Base-by-base conservation (phyloP, 768 basidiomycete genomes). In the Lepiota brunneoincarnata region DNA sequence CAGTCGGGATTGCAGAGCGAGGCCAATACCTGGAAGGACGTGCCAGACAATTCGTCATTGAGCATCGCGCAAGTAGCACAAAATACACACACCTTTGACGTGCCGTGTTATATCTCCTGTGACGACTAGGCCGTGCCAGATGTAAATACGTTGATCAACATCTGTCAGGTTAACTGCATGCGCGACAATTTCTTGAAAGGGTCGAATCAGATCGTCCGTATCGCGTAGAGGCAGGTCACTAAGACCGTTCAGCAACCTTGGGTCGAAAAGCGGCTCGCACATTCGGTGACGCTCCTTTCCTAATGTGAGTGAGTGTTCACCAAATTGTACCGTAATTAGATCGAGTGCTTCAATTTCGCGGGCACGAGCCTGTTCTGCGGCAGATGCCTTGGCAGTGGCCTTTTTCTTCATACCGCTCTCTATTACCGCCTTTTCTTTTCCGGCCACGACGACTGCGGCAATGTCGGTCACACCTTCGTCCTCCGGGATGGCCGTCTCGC, bases 391-490 rank as follows among this genome's bases (percentile, higher is more conserved):
- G 26, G 81, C 83, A 6, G 76, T 85, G 21, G 81, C 79, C 59
- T 86, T 86, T 65, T 87, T 89, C 72, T 89, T 91, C 73, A 86
- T 87, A 17, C 84, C 87, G 57, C 82, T 84, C 67, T 93, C 91
- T 56, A 95, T 93, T 31, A 94, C 82, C 0, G 91, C 89, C 59
- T 87, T 84, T 69, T 94, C 93, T 64, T 88, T 90, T n/a, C 93
- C 93, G 6, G 91, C 90, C 28, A 93, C 89, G 40, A 96, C 76
- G 42, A 91, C 84, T 6, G 94, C 91, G 5, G 93, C 93, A 54
- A 95, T 92, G 65, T 96, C 91, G 15, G 89, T 91, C 21, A 92
- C 74, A 3, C 91, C 93, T 58, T 93, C 93, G 52, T 93, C 91
- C 56, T 91, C 91, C 14, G 73, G 73, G 34, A 71, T 48, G 6